These are phyloP conservation scores for Heterobasidion occidentale DNA, from an alignment of 1,284 basidiomycete species.

Conservation along the genomic window DNA sequence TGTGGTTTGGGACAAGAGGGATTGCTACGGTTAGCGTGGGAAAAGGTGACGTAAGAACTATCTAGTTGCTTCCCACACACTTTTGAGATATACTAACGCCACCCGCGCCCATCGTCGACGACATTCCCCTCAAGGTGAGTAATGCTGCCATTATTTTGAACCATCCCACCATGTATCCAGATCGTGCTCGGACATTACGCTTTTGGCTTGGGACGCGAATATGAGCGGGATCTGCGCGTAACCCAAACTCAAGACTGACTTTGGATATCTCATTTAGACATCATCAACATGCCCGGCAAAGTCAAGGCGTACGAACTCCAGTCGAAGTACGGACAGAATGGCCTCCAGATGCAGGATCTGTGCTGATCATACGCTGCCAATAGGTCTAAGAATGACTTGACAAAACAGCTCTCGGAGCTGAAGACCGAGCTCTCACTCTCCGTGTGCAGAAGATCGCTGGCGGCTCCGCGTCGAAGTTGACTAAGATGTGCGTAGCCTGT, in stretches of 20 bases:
- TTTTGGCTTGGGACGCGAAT: too few relatives aligned
- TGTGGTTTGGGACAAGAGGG: too few relatives aligned
- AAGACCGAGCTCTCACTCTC: constrained; percentile 92
- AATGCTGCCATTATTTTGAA: not conserved
- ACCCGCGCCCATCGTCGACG: constrained; percentile 5
- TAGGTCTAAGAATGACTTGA: constrained; percentile 97
- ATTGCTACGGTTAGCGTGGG: too few relatives aligned
- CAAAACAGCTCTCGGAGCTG: constrained; percentile 91
- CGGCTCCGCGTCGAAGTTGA: constrained; percentile 93
- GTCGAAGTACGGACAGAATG: constrained; percentile 68
- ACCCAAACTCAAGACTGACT: not conserved
- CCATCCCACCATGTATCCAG: not conserved
- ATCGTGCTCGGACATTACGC: too few relatives aligned
- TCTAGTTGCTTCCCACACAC: constrained; percentile 16
- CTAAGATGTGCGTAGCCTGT: constrained; percentile 78
- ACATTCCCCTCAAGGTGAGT: constrained; percentile 20
- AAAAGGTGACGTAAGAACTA: constrained; percentile 25
- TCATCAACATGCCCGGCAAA: constrained; percentile 64
- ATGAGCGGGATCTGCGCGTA: too few relatives aligned
- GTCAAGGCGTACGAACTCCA: constrained; percentile 98
- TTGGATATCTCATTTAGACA: constrained; percentile 17
- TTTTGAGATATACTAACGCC: not conserved
- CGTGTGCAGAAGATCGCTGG: constrained; percentile 99
- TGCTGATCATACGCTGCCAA: not conserved
- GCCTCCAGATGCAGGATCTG: not conserved